Evolutionary conservation across 1,284 basidiomycete genomes (phyloP).

Genomic region (Puccinia brachypodii): DNA sequence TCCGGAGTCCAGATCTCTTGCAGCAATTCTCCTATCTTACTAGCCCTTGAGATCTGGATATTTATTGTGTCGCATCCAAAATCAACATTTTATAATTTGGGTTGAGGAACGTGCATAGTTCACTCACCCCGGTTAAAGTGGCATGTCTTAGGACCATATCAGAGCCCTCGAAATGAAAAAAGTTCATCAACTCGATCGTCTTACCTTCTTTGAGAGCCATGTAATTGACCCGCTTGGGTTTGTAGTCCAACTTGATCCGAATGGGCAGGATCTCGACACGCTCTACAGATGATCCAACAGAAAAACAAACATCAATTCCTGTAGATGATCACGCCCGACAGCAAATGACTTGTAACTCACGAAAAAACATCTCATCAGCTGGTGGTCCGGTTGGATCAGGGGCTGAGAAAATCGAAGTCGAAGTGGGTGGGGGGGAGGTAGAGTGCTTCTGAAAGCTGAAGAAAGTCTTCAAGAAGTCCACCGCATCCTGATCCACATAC

Average conservation of each 20-base stretch:
- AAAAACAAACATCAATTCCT: neutral
- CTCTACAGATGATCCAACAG: constrained; percentile 61
- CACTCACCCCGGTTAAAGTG: constrained; percentile 69
- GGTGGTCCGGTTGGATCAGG: constrained; percentile 53
- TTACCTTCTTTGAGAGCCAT: constrained; percentile 82
- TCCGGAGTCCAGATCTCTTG: constrained; percentile 99
- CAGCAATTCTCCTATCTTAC: constrained; percentile 70
- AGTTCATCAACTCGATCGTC: constrained; percentile 98
- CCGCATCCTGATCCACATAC: constrained; percentile 95
- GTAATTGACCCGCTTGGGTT: constrained; percentile 95
- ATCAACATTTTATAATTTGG: neutral
- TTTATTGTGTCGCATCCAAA: neutral
- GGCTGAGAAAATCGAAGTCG: constrained; percentile 52
- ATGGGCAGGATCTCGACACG: constrained; percentile 83
- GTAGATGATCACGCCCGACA: neutral
- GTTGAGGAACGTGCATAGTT: neutral
- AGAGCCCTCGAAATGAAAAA: constrained; percentile 98
- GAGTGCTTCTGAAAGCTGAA: constrained; percentile 75
- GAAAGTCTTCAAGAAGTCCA: constrained; percentile 96
- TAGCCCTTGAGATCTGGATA: constrained; percentile 72
- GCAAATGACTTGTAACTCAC: neutral
- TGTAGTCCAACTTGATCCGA: constrained; percentile 84
- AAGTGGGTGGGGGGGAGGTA: constrained; percentile 53
- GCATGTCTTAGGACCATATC: constrained; percentile 96
- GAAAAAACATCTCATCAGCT: constrained; percentile 34